Evolutionary conservation across 2,329 filamentous ascomycete genomes (phyloP).

Genomic region (Calonectria fujianensis): DNA sequence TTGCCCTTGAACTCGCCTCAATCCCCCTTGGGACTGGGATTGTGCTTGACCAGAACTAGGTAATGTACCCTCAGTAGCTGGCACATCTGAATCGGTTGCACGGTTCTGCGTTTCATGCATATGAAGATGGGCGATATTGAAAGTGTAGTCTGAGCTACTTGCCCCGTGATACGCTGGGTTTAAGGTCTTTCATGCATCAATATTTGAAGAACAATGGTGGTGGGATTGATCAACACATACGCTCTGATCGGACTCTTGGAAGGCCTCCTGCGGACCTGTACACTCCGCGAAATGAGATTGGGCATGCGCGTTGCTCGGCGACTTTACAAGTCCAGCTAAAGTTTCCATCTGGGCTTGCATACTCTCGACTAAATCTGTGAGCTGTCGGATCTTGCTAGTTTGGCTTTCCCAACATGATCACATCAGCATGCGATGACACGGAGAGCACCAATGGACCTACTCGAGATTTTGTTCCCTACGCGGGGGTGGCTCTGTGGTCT

Average conservation of each 20-base stretch:
- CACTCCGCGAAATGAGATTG: too few species aligned
- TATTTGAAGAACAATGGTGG: not conserved
- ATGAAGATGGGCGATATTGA: not conserved
- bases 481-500: not conserved
- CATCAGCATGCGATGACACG: not conserved
- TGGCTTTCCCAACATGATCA: not conserved
- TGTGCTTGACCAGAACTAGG: not conserved
- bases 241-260: too few species aligned
- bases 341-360: slow-evolving; percentile 8
- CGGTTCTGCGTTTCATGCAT: not conserved
- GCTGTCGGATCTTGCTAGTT: not conserved
- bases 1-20: too few species aligned
- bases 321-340: not conserved
- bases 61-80: not conserved
- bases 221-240: not conserved
- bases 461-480: not conserved
- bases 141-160: slow-evolving; percentile 13
- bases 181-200: not conserved
- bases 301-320: too few species aligned
- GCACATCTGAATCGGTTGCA: not conserved
- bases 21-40: not conserved
- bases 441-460: not conserved
- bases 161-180: not conserved
- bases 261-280: not conserved
- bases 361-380: not conserved